Conservation (phyloP, 306 rosid genomes). For the Trifolium dubium region DNA sequence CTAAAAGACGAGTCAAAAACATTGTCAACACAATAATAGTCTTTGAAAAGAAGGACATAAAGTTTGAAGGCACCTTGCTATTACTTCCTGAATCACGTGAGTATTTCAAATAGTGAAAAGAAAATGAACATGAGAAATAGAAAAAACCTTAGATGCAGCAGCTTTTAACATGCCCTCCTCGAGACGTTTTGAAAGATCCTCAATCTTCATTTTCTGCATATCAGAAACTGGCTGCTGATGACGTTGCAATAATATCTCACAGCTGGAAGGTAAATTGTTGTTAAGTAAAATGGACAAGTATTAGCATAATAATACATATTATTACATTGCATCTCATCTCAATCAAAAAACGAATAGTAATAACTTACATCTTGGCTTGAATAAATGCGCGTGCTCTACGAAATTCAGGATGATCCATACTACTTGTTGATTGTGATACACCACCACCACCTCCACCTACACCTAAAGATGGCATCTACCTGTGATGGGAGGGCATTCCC, state of each 20-base stretch:
- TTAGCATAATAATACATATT: neutral
- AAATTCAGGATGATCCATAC: conserved; percentile 67
- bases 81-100: conserved; percentile 30
- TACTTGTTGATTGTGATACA: conserved; percentile 47
- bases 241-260: conserved; percentile 53
- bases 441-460: conserved; percentile 11
- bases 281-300: neutral
- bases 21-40: conserved; percentile 24
- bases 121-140: conserved; percentile 19
- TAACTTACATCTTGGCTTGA: conserved; percentile 79
- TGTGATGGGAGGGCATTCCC: conserved; percentile 66
- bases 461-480: conserved; percentile 49
- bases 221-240: conserved; percentile 54
- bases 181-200: conserved; percentile 74
- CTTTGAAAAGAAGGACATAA: too few species aligned
- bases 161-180: conserved; percentile 77
- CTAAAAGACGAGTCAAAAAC: conserved; percentile 52
- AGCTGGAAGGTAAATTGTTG: conserved; percentile 55
- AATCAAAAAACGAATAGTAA: neutral
- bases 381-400: conserved; percentile 54
- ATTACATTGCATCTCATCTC: neutral
- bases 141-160: conserved; percentile 68
- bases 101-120: conserved; percentile 2
- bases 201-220: conserved; percentile 44
- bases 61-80: conserved; percentile 16